A percentile compares a stretch with the other conserved stretches of the same genome.
Evolutionary conservation across 2,329 filamentous ascomycete genomes (phyloP).

Genomic region (Trematosphaeria pertusa): DNA sequence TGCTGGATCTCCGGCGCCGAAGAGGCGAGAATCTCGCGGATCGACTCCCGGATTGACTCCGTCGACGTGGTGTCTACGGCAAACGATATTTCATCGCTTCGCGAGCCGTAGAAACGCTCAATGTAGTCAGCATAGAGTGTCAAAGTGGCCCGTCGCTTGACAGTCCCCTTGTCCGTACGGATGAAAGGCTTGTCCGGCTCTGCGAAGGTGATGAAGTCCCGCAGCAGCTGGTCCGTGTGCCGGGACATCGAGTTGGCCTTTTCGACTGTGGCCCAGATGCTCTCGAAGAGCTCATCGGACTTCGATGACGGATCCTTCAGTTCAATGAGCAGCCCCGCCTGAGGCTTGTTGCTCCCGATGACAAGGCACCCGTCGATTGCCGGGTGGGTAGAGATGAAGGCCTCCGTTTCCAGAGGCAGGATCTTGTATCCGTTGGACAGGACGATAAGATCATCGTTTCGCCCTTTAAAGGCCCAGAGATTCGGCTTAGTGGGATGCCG

Average conservation of each 20-base stretch:
- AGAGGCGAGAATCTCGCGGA: slow-evolving; percentile 15
- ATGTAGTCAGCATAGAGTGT: slow-evolving; percentile 56
- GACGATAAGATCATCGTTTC: slow-evolving; percentile 29
- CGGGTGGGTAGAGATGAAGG: slow-evolving; percentile 32
- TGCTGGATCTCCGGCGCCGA: slow-evolving; percentile 10
- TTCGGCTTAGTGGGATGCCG: slow-evolving; percentile 26
- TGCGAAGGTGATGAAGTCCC: slow-evolving; percentile 52
- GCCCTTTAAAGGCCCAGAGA: slow-evolving; percentile 26
- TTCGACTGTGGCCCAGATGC: slow-evolving; percentile 56
- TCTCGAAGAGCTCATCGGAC: slow-evolving; percentile 45
- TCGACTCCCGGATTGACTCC: slow-evolving; percentile 8
- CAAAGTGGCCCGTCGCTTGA: slow-evolving; percentile 52
- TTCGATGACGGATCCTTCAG: slow-evolving; percentile 17
- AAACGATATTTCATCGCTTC: slow-evolving; percentile 5
- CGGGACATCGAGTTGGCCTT: slow-evolving; percentile 49
- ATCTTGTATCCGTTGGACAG: slow-evolving; percentile 32
- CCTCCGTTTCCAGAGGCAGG: slow-evolving; percentile 25
- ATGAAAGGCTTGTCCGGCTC: slow-evolving; percentile 55
- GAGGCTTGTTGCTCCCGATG: slow-evolving; percentile 33
- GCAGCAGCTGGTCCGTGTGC: slow-evolving; percentile 51
- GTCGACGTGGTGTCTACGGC: slow-evolving; percentile 12
- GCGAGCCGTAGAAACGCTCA: slow-evolving; percentile 52
- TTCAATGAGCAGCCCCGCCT: slow-evolving; percentile 43
- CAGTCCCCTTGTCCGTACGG: slow-evolving; percentile 55
- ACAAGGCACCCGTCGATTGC: slow-evolving; percentile 38